phyloP scores from a whole-genome alignment of 1,139 yeast species.

The Blastobotrys elegans region DNA sequence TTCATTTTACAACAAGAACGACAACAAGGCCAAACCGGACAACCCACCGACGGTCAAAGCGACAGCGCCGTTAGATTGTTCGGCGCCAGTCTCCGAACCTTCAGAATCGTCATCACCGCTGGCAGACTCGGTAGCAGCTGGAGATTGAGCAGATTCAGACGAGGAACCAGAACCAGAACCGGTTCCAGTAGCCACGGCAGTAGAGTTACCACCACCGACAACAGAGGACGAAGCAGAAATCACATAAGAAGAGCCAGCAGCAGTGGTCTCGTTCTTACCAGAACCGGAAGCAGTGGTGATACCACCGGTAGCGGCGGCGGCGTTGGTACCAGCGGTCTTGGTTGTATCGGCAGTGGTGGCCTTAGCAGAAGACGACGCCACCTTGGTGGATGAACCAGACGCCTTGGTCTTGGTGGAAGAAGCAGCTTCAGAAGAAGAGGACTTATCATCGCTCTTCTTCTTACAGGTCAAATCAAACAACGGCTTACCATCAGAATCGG shows the following conservation, averaged over 20 bases:
- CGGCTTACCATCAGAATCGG: constrained; percentile 21
- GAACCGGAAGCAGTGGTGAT: constrained; percentile 10
- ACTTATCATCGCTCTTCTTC: constrained; percentile 1
- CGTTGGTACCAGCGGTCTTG: neutral
- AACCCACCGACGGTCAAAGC: constrained; percentile 1
- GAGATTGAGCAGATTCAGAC: neutral
- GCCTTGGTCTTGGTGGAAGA: constrained; percentile 9
- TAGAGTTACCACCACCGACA: constrained; percentile 12
- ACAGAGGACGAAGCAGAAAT: neutral
- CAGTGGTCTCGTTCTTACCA: constrained; percentile 13
- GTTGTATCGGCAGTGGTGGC: neutral
- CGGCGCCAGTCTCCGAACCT: neutral
- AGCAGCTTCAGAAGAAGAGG: constrained; percentile 7
- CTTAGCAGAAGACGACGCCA: neutral
- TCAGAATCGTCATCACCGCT: neutral
- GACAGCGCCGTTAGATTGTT: neutral
- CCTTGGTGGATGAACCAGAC: neutral
- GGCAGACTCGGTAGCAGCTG: neutral
- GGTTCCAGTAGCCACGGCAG: constrained; percentile 13
- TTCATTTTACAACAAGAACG: neutral
- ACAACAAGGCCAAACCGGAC: neutral
- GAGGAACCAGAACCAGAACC: constrained; percentile 2
- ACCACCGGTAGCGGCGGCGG: constrained; percentile 6
- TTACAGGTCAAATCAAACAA: constrained; percentile 22
- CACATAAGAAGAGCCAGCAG: constrained; percentile 3